Base-by-base conservation (phyloP, 768 basidiomycete species). In the Naganishia vaughanmartiniae region DNA sequence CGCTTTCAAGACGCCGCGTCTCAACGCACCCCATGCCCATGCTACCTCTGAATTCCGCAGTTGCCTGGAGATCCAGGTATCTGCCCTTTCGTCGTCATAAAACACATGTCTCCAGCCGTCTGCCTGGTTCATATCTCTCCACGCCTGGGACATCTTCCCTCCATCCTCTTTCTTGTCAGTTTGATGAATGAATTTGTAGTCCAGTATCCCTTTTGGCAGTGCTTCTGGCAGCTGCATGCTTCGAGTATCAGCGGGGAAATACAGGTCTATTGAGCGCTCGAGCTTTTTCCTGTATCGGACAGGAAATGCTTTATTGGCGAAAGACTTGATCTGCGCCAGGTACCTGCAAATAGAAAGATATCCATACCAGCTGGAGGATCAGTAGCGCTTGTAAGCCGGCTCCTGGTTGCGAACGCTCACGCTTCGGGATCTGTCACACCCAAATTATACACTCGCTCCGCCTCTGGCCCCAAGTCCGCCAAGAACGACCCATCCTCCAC, bases 21-120 rank as follows among this genome's bases (percentile, higher is more conserved):
- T 70, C 74, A 79, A 74, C 39, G 68, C 74, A 26, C 73, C 39
- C 76, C 76, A 79, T 17, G 76, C 75, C 76, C 74, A 76, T 17
- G 60, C 56, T 15, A 77, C 73, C 26, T 74, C 72, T 15, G 42
- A 46, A 14, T 53, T 54, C 21, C 36, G 34, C 73, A 76, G 28
- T 26, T 30, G 10, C 48, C 55, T 26, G 9, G 67, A 33, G 10
- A 76, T 66, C 78, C 78, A 79, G 11, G 65, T 56, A 26, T 67
- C 58, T 4, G 76, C 78, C 24, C 30, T 65, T 0, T 67, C 53
- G 63, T 79, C 78, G 57, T 76, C 73, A 28, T 77, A 53, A 36
- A 79, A 79, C n/a, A 67, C 56, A 36, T 48, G 30, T 24, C 54
- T 58, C 78, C 78, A 79, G 7, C 76, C 76, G 36, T 78, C 75